Base-by-base conservation (phyloP, 148 eudicot species). In the Suaeda aralocaspica region DNA sequence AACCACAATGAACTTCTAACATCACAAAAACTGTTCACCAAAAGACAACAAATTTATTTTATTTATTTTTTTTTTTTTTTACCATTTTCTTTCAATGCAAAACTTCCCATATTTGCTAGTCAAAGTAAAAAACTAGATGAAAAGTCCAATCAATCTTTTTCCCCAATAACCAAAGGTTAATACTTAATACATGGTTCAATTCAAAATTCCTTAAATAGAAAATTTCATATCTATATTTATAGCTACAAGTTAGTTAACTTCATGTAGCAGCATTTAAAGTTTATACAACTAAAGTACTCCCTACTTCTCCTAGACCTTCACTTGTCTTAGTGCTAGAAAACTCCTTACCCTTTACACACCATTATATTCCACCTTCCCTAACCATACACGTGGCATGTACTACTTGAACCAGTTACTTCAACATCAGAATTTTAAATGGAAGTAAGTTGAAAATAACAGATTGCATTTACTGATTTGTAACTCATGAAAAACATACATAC, bases 361-460 rank as follows among this genome's bases (percentile, higher is more conserved):
- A 63, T 14, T 21, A 31, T 33, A 33, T 39, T 63, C 67, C 72
- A 46, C 41, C 57, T 34, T 64, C 76, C 76, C 72, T 61, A 64
- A 53, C 73, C 80, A 77, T 26, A 67, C 80, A 72, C 48, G 69
- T 77, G 80, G 53, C 76, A 22, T 31, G 69, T 67, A 67, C 69
- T 67, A 67, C 69, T 21, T 72, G 55, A 39, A 18, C 70, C 39
- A 63, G 75, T 65, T 48, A 53, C 44, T 76, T 48, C 42, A 71
- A 71, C 66, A 66, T 71, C 70, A 76, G 61, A 67, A 8, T 48
- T 76, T 70, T 44, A 75, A 76, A 46, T 4, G 59, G 34, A 48
- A 46, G 67, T 25, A 67, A 71, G 66, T 57, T 65, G 70, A 64
- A 45, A 45, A 46, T 70, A 76, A 76, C 79, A 76, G 53, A 76